phyloP scores from a whole-genome alignment of 225 moss, liverwort and hornwort species.

The Polytrichum commune region DNA sequence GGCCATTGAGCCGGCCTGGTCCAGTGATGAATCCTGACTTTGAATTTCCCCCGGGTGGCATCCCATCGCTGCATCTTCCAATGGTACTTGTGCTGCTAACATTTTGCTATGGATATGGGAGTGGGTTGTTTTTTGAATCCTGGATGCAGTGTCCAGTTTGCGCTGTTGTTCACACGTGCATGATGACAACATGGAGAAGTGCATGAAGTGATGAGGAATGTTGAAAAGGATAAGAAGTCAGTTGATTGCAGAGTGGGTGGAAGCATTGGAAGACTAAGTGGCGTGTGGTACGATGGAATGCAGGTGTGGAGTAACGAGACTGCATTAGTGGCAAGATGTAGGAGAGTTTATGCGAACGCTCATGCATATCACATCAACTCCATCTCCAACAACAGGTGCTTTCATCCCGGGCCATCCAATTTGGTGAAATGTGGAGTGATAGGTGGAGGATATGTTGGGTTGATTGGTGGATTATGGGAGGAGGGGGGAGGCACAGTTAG shows the following conservation, averaged over 20 bases:
- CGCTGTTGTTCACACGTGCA: too few species aligned
- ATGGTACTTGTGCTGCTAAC: slow-evolving; percentile 31
- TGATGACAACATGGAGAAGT: too few species aligned
- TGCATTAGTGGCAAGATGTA: slow-evolving; percentile 90
- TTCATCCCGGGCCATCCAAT: neutral
- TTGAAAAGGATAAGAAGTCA: too few species aligned
- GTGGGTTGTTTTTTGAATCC: too few species aligned
- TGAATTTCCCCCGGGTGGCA: slow-evolving; percentile 56
- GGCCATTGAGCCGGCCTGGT: slow-evolving; percentile 37
- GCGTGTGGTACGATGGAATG: neutral
- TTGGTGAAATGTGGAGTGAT: too few species aligned
- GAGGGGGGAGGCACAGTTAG: too few species aligned
- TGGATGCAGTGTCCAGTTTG: too few species aligned
- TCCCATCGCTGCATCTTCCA: slow-evolving; percentile 56
- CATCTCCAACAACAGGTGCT: slow-evolving; percentile 93
- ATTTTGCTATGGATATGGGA: slow-evolving; percentile 1
- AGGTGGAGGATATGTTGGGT: too few species aligned
- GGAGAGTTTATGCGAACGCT: slow-evolving; percentile 95
- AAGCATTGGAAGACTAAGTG: too few species aligned
- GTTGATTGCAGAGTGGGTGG: too few species aligned
- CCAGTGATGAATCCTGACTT: slow-evolving; percentile 47
- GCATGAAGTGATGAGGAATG: too few species aligned
- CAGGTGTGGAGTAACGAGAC: slow-evolving; percentile 98
- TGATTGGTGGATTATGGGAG: too few species aligned
- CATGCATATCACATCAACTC: slow-evolving; percentile 99